phyloP scores from a whole-genome alignment of 1,284 basidiomycete genomes.

The Stereum hirsutum region DNA sequence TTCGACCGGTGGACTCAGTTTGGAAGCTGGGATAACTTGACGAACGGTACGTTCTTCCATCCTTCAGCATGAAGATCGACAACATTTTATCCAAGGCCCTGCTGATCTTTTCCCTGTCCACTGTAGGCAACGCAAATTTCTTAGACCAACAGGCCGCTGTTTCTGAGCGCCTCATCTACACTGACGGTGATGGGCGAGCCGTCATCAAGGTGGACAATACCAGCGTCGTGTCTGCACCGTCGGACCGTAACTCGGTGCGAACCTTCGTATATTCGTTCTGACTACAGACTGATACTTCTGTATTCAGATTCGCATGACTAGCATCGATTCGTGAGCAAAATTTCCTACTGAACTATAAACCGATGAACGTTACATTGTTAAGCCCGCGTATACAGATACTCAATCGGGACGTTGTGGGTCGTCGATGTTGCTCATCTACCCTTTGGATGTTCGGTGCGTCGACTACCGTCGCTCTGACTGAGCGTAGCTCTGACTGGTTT shows the following conservation, averaged over 20 bases:
- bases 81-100: too few relatives aligned
- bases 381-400: too few relatives aligned
- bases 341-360: too few relatives aligned
- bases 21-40: constrained; percentile 50
- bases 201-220: constrained; percentile 54
- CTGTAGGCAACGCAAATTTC: too few relatives aligned
- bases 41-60: constrained; percentile 51
- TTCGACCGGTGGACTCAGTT: constrained; percentile 56
- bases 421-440: constrained; percentile 40
- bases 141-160: too few relatives aligned
- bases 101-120: too few relatives aligned
- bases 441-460: constrained; percentile 52
- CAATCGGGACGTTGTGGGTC: constrained; percentile 38
- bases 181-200: constrained; percentile 40
- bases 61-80: too few relatives aligned
- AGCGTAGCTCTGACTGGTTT: not conserved
- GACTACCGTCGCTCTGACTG: constrained; percentile 5
- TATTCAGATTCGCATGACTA: constrained; percentile 41
- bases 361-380: too few relatives aligned
- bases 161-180: too few relatives aligned
- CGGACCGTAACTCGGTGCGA: constrained; percentile 50
- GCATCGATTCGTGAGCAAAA: constrained; percentile 38
- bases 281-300: too few relatives aligned
- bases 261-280: too few relatives aligned
- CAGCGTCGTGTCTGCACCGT: constrained; percentile 32